These are phyloP conservation scores for Candida ovalis DNA, from an alignment of 805 yeast genomes.

Conservation along the genomic window DNA sequence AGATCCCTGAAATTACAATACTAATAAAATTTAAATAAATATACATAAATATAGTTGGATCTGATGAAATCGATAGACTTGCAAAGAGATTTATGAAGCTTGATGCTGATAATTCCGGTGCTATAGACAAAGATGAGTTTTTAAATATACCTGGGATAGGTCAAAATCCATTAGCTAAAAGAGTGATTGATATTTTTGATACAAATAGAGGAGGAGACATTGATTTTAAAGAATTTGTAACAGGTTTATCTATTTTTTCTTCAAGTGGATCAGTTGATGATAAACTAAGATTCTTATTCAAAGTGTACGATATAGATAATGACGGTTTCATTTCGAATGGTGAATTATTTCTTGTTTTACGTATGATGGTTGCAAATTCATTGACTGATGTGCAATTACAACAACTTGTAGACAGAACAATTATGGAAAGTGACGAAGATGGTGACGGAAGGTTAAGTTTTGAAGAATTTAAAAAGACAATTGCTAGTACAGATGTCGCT, in stretches of 20 bases:
- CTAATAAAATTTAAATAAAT: conserved; percentile 1
- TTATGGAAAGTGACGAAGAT: conserved; percentile 85
- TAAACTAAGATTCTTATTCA: conserved; percentile 84
- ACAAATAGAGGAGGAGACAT: conserved; percentile 89
- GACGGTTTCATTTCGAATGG: conserved; percentile 97
- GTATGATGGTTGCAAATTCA: conserved; percentile 96
- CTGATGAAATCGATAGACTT: conserved; percentile 87
- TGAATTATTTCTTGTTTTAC: conserved; percentile 84
- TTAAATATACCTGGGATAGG: conserved; percentile 90
- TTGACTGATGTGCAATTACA: conserved; percentile 83
- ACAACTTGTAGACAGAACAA: conserved; percentile 95
- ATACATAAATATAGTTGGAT: conserved; percentile 48
- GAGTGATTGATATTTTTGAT: conserved; percentile 93
- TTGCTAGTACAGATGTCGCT: conserved; percentile 40
- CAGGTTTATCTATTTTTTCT: conserved; percentile 67
- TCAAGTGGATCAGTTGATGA: conserved; percentile 78
- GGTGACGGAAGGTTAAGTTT: conserved; percentile 84
- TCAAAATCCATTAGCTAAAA: conserved; percentile 80
- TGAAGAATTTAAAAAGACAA: conserved; percentile 77
- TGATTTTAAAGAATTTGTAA: conserved; percentile 92
- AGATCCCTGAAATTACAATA: too few species aligned
- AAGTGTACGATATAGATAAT: conserved; percentile 90
- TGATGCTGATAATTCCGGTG: conserved; percentile 89
- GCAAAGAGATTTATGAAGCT: conserved; percentile 92
- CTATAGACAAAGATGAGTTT: conserved; percentile 87